Evolutionary conservation across 2,329 filamentous ascomycete species (phyloP), one percentile per base, ranked within the genome.

Genomic region (Talaromyces sp.): DNA sequence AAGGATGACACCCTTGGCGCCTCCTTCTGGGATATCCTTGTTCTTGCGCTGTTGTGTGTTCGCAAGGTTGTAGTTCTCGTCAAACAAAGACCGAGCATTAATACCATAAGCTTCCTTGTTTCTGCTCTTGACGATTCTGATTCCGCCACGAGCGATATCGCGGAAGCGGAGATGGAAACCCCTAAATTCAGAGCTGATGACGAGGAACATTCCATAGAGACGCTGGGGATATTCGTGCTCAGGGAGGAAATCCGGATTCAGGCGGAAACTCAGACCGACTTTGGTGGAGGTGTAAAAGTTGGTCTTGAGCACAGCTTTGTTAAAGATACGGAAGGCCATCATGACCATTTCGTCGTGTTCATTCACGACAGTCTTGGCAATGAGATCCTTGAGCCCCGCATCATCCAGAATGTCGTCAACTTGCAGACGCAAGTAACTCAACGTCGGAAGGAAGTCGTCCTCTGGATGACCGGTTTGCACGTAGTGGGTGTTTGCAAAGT

Each of bases 41-140:
- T 99, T 99, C 85, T 99, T 99, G 72, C 95, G 91, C 80, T 99
- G 95, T 78, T 99, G 95, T 0, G 95, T 99, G 78, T 96, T 98
- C 66, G 95, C 93, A 63, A 99, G 85, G 65, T 95, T 96, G 78
- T 99, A 99, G 79, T 99, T 99, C 80, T 99, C 95, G 69, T 99
- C 95, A 70, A 99, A 99, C 64, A 99, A 84, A 61, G 92, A 96
- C 62, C 95, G 89, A 41, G 93, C 93, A 73, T 99, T 99, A 82
- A 98, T 98, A 63, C 89, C 85, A 73, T 97, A 99, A 2, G 93
- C 91, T 76, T 99, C 95, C 75, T 92, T 91, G 78, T 93, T 97
- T 69, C 95, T 87, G 61, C 93, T 98, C 82, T 98, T 98, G 77
- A 99, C 95, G 65, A 99, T 99, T 66, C 95, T 91, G 69, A 99